A percentile compares a stretch with the other conserved stretches of the same genome.
Conservation (phyloP, 176 grass and related monocot species). For the Miscanthus lutarioriparius region DNA sequence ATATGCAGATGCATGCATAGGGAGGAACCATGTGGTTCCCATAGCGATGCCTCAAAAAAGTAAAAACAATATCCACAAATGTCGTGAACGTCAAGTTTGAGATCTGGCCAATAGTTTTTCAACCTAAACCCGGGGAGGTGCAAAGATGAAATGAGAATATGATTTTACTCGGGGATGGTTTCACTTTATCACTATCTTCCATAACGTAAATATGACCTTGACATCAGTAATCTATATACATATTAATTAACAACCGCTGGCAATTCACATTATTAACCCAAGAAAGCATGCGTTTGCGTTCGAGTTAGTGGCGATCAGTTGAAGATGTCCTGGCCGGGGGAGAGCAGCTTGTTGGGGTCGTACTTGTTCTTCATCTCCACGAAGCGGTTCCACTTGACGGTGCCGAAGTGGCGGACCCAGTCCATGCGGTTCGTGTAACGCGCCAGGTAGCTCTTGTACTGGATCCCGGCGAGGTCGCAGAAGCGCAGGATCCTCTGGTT, state of each 20-base stretch:
- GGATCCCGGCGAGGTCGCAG: slow-evolving; percentile 54
- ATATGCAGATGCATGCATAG: no score
- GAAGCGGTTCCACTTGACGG: slow-evolving; percentile 56
- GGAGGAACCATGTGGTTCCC: no score
- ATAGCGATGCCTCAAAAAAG: no score
- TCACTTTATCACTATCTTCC: no score
- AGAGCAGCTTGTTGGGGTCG: slow-evolving; percentile 73
- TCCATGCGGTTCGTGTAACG: slow-evolving; percentile 40
- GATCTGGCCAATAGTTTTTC: no score
- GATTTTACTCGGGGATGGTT: no score
- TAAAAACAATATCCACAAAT: no score
- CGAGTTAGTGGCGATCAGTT: slow-evolving; percentile 8
- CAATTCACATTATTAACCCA: neutral
- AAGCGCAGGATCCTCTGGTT: slow-evolving; percentile 65
- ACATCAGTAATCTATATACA: no score
- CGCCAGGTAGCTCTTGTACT: slow-evolving; percentile 70
- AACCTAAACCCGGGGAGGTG: no score
- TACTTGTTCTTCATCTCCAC: slow-evolving; percentile 70
- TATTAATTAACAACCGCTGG: neutral
- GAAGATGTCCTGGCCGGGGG: slow-evolving; percentile 83
- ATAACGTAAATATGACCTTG: no score
- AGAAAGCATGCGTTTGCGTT: neutral
- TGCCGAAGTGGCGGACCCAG: slow-evolving; percentile 76
- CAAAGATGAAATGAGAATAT: no score
- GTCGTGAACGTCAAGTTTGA: no score